Conservation (phyloP, 306 rosid genomes). For the Cicer yamashitae region DNA sequence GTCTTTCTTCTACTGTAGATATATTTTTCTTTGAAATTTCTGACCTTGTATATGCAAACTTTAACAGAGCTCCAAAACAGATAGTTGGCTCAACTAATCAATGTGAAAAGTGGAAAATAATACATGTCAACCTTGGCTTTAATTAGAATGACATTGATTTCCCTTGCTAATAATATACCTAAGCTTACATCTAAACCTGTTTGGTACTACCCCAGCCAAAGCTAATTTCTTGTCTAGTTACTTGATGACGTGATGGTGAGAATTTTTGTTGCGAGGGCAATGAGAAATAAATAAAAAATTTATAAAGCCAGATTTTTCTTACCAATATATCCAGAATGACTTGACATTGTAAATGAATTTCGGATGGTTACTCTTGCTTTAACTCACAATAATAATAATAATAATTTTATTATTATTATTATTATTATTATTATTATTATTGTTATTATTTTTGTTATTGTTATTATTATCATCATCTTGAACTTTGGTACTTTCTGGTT, state of each 20-base stretch:
- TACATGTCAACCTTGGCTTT: not conserved
- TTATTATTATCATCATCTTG: not conserved
- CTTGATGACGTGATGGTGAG: not conserved
- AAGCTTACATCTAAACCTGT: conserved; percentile 5
- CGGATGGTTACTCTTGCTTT: not conserved
- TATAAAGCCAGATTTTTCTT: not conserved
- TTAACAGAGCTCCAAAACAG: not conserved
- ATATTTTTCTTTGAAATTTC: conserved; percentile 1
- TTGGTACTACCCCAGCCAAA: conserved; percentile 21
- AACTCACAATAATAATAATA: not conserved
- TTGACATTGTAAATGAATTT: conserved; percentile 1
- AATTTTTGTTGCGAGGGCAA: not conserved
- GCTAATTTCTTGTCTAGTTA: conserved; percentile 20
- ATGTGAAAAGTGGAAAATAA: conserved; percentile 18
- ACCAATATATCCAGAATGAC: not conserved
- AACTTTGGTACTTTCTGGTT: not conserved
- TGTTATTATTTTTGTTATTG: not conserved
- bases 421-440: not conserved
- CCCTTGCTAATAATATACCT: not conserved
- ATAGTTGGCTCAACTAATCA: conserved; percentile 13
- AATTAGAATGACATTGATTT: conserved; percentile 24
- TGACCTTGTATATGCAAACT: conserved; percentile 9
- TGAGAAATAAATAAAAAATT: not conserved
- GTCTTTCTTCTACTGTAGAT: not conserved
- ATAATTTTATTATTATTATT: not conserved